Conservation (phyloP, 2,329 filamentous ascomycete genomes). For the Aspergillus jensenii region DNA sequence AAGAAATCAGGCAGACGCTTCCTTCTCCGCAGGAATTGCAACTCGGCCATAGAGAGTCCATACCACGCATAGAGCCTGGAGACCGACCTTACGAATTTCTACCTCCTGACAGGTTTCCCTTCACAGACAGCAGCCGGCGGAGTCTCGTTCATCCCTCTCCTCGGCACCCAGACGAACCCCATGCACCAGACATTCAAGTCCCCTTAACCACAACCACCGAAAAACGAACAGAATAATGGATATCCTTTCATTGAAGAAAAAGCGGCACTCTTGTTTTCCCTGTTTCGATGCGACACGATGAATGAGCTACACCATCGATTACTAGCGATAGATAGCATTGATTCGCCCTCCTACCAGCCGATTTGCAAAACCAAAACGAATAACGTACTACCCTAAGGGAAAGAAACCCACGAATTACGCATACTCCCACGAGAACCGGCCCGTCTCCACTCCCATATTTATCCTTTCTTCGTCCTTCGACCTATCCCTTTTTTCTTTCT, state of each 20-base stretch:
- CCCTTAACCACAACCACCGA: slow-evolving; percentile 21
- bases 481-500: not conserved
- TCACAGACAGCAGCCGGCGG: slow-evolving; percentile 25
- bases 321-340: slow-evolving; percentile 35
- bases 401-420: slow-evolving; percentile 16
- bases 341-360: slow-evolving; percentile 19
- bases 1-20: slow-evolving; percentile 28
- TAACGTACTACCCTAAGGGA: slow-evolving; percentile 11
- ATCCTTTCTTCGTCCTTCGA: not conserved
- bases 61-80: slow-evolving; percentile 24
- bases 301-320: slow-evolving; percentile 25
- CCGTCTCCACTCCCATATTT: slow-evolving; percentile 1
- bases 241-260: not conserved
- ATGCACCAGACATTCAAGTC: slow-evolving; percentile 20
- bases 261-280: slow-evolving; percentile 5
- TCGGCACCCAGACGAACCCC: slow-evolving; percentile 23
- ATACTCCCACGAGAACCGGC: slow-evolving; percentile 8
- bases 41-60: slow-evolving; percentile 27
- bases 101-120: slow-evolving; percentile 24
- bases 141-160: slow-evolving; percentile 23
- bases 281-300: slow-evolving; percentile 16
- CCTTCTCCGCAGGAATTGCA: slow-evolving; percentile 32
- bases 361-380: slow-evolving; percentile 15
- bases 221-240: slow-evolving; percentile 20
- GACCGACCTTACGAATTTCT: slow-evolving; percentile 25